These are phyloP conservation scores for Xylariaceae sp. DNA, from an alignment of 2,329 filamentous ascomycete genomes.

Conservation along the genomic window DNA sequence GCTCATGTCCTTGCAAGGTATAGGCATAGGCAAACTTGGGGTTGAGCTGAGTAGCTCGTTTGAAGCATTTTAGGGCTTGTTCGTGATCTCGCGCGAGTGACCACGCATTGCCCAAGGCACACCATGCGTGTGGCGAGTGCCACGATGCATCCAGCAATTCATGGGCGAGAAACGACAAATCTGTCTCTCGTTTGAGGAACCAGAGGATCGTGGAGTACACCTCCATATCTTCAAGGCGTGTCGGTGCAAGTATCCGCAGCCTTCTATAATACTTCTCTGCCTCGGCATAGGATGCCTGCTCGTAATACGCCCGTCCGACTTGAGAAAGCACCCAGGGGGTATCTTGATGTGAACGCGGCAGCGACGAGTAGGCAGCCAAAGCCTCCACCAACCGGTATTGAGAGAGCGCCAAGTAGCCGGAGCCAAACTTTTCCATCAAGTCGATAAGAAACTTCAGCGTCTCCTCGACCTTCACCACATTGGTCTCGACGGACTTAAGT, in stretches of 20 bases:
- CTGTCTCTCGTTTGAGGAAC: constrained; percentile 89
- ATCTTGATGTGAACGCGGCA: constrained; percentile 73
- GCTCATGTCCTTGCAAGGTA: constrained; percentile 92
- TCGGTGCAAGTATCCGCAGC: constrained; percentile 73
- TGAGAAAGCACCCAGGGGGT: constrained; percentile 92
- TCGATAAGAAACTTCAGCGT: constrained; percentile 72
- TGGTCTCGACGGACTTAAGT: constrained; percentile 42
- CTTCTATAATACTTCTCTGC: constrained; percentile 81
- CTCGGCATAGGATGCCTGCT: constrained; percentile 79
- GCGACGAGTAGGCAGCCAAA: constrained; percentile 63
- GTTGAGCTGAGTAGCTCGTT: constrained; percentile 84
- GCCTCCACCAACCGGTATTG: constrained; percentile 77
- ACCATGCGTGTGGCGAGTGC: constrained; percentile 92
- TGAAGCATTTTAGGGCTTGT: constrained; percentile 90
- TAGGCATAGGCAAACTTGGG: constrained; percentile 92
- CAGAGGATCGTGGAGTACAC: constrained; percentile 98
- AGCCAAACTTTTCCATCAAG: constrained; percentile 73
- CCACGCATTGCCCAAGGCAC: constrained; percentile 89
- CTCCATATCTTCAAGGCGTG: constrained; percentile 90
- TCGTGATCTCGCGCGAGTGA: constrained; percentile 90
- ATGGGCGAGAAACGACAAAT: constrained; percentile 87
- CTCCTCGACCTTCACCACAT: constrained; percentile 65
- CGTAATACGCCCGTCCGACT: constrained; percentile 85
- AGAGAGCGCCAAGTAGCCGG: constrained; percentile 71
- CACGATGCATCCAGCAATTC: constrained; percentile 83